A percentile compares a stretch with the other conserved stretches of the same genome.
Evolutionary conservation across 2,329 filamentous ascomycete genomes (phyloP).

Genomic region (Colletotrichum sublineola): DNA sequence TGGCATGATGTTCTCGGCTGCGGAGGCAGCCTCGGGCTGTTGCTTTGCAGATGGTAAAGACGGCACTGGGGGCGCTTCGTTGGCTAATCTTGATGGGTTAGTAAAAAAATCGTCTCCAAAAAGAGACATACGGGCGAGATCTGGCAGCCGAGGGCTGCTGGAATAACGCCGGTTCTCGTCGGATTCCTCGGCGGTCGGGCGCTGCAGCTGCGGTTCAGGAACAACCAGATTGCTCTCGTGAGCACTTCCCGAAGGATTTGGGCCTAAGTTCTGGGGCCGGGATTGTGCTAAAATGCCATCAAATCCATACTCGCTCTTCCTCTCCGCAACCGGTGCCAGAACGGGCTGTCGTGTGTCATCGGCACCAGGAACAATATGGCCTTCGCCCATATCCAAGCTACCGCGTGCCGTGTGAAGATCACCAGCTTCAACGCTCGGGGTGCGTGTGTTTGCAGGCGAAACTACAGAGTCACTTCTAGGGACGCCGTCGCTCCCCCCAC

Average conservation of each 20-base stretch:
- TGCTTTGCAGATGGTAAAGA: conserved; percentile 37
- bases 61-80: conserved; percentile 47
- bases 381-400: conserved; percentile 5
- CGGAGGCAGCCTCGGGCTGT: neutral
- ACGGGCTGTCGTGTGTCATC: conserved; percentile 47
- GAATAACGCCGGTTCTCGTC: conserved; percentile 54
- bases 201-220: conserved; percentile 41
- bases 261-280: conserved; percentile 34
- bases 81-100: conserved; percentile 45
- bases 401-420: conserved; percentile 33
- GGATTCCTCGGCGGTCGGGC: conserved; percentile 19
- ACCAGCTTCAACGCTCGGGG: conserved; percentile 27
- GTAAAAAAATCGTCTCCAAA: conserved; percentile 72
- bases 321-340: conserved; percentile 68
- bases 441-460: conserved; percentile 11
- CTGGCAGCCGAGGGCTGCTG: conserved; percentile 69
- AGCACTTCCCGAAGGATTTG: conserved; percentile 33
- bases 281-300: conserved; percentile 55
- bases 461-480: conserved; percentile 10
- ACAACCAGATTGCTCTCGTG: conserved; percentile 13
- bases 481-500: conserved; percentile 62
- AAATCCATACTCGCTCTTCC: conserved; percentile 70
- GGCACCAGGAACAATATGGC: conserved; percentile 38
- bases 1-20: conserved; percentile 10
- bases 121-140: conserved; percentile 69